These are phyloP conservation scores for Gossypium thurberi DNA, from an alignment of 345 rosid genomes.

Conservation along the genomic window DNA sequence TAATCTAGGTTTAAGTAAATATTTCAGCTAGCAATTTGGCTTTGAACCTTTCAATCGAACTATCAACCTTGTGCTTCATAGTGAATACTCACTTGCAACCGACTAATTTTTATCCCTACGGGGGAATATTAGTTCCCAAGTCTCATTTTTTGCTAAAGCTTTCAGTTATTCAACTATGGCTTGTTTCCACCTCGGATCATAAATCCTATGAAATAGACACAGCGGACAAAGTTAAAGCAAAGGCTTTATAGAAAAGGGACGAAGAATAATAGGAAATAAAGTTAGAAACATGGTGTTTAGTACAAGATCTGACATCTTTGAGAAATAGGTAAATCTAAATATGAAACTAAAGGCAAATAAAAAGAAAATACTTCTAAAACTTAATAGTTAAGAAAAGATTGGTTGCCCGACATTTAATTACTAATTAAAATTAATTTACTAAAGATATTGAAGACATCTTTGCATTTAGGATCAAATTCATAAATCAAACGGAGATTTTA, in stretches of 20 bases:
- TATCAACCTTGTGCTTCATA: not conserved
- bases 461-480: too few species aligned
- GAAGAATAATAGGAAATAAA: not conserved
- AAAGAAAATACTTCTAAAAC: too few species aligned
- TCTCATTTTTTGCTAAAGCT: not conserved
- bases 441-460: too few species aligned
- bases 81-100: not conserved
- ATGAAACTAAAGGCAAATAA: too few species aligned
- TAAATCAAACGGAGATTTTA: too few species aligned
- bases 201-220: not conserved
- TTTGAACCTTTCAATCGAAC: not conserved
- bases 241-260: not conserved
- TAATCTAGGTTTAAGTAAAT: not conserved
- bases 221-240: not conserved
- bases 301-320: not conserved
- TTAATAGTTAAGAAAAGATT: too few species aligned
- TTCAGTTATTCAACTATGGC: not conserved
- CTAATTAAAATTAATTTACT: too few species aligned
- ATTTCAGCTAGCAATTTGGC: not conserved
- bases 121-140: not conserved
- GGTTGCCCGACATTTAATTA: too few species aligned
- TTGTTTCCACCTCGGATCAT: not conserved
- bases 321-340: not conserved
- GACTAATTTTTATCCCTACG: not conserved
- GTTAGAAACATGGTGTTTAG: not conserved